phyloP scores from a whole-genome alignment of 768 basidiomycete genomes.

The Lactarius quietus region DNA sequence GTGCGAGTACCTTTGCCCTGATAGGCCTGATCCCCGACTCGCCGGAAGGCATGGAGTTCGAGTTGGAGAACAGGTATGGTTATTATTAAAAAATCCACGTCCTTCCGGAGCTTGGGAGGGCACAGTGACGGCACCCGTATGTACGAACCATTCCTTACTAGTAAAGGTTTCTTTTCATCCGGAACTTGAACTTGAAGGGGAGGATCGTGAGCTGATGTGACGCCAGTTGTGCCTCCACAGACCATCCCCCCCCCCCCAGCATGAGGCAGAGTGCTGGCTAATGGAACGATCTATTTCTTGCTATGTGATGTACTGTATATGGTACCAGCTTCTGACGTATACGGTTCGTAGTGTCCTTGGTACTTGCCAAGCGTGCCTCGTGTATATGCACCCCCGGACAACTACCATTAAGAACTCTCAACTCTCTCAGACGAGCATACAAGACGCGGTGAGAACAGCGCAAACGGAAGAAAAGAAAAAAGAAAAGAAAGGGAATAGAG shows the following conservation, averaged over 20 bases:
- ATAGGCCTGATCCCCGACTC: background rate
- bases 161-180: background rate
- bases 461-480: background rate
- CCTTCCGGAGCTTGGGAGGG: background rate
- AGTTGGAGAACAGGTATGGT: background rate
- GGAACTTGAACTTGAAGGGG: background rate
- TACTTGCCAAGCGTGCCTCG: background rate
- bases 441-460: background rate
- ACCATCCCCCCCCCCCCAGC: too few species aligned
- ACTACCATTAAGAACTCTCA: background rate
- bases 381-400: background rate
- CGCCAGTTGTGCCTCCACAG: background rate
- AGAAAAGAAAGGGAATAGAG: background rate
- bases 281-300: background rate
- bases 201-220: background rate
- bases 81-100: background rate
- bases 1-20: background rate
- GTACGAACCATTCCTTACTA: background rate
- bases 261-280: too few species aligned
- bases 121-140: background rate
- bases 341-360: background rate
- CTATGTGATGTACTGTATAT: background rate
- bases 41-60: too few species aligned
- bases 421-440: background rate
- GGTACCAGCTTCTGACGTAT: background rate